Evolutionary conservation across 2,329 filamentous ascomycete species (phyloP), one percentile per base, ranked within the genome.

Genomic region (Ceratocystis cacaofunesta): DNA sequence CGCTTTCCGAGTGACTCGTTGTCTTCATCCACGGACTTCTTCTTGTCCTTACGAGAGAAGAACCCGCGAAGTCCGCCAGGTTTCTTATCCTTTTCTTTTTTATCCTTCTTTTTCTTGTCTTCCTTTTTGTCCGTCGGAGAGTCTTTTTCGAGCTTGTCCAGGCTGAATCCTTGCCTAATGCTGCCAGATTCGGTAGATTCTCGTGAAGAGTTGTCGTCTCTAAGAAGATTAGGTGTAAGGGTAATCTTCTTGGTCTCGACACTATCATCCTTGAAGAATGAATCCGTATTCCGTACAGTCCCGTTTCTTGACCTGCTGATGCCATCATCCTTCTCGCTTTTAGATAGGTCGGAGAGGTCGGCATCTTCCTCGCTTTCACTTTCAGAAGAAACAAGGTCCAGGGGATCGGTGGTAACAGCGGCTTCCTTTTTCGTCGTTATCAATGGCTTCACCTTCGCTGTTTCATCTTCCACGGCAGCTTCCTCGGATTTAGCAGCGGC

Each of bases 201-300:
- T 77, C 79, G 74, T 77, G 82, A 67, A 50, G 79, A 76, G 69
- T 79, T 81, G 70, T 96, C 92, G 70, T 97, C 92, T 52, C 92
- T 86, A 50, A 97, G 78, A 64, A 99, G 77, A 70, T 95, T 95
- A 1, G 94, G 94, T 2, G 94, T 99, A 57, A 99, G 82, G 0
- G 92, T 95, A 70, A 99, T 97, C 78, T 97, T 97, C 75, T 95
- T 91, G 2, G 94, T 96, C 75, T 97, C 94, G 46, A 90, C 88
- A 41, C 85, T 90, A 72, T 99, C 92, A 72, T 97, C 94, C 75
- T 91, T 95, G 80, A 96, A 96, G 79, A 97, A 96, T 0, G 92
- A 96, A 75, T 97, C 92, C 3, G 90, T 92, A 73, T 95, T 95
- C 69, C 92, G 84, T 57, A 96, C 82, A 25, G 89, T 92, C 52